Percentiles rank a stretch among this genome's conserved stretches.
These are phyloP conservation scores for Mycena maculata DNA, from an alignment of 768 basidiomycete species.

Conservation along the genomic window DNA sequence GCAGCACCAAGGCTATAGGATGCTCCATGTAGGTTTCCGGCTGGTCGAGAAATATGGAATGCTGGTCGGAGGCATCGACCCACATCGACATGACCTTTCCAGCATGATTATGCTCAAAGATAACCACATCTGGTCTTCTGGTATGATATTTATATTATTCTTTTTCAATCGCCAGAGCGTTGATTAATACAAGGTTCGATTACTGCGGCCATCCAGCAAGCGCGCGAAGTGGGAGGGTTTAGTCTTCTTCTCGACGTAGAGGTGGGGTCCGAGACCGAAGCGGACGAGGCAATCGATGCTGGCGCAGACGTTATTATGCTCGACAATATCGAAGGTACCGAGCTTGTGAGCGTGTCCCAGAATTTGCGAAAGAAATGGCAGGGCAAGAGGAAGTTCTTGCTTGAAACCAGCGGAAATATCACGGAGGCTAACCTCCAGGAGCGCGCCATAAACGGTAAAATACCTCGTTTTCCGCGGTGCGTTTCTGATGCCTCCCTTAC, in stretches of 20 bases:
- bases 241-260: slow-evolving; percentile 93
- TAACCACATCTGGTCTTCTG: slow-evolving; percentile 98
- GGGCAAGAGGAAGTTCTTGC: slow-evolving; percentile 83
- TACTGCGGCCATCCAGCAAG: slow-evolving; percentile 84
- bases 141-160: slow-evolving; percentile 53
- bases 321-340: slow-evolving; percentile 88
- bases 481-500: slow-evolving; percentile 18
- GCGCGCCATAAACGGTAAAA: slow-evolving; percentile 83
- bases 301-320: slow-evolving; percentile 97
- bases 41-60: slow-evolving; percentile 99
- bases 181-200: slow-evolving; percentile 76
- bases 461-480: not conserved
- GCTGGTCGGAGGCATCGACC: slow-evolving; percentile 96
- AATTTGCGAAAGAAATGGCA: slow-evolving; percentile 83
- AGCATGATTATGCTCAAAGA: slow-evolving; percentile 99
- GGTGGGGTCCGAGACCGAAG: slow-evolving; percentile 88
- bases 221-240: slow-evolving; percentile 93
- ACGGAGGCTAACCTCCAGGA: slow-evolving; percentile 88
- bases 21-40: slow-evolving; percentile 74
- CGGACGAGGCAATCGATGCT: slow-evolving; percentile 96
- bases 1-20: slow-evolving; percentile 11
- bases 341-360: slow-evolving; percentile 74
- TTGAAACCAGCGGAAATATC: slow-evolving; percentile 96
- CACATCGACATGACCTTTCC: slow-evolving; percentile 95
- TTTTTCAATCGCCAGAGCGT: slow-evolving; percentile 8